Conservation (phyloP, 1,139 yeast species). For the Magnusiomyces clavatus region DNA sequence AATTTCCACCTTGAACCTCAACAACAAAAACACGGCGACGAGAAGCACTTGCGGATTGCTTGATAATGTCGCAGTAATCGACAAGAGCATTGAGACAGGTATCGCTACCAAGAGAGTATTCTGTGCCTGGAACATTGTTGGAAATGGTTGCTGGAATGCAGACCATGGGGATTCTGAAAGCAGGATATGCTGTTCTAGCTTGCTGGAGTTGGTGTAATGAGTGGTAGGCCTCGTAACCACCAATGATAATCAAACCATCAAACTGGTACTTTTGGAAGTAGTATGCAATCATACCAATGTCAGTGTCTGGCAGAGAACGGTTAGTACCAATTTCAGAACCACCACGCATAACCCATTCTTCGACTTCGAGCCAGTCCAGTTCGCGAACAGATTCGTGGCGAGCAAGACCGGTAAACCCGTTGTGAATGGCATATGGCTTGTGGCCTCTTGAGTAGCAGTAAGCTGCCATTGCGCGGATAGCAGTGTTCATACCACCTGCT, state of each 20-base stretch:
- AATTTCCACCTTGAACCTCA: slow-evolving; percentile 95
- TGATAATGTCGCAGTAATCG: slow-evolving; percentile 88
- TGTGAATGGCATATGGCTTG: slow-evolving; percentile 75
- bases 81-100: slow-evolving; percentile 89
- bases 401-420: slow-evolving; percentile 88
- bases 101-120: slow-evolving; percentile 87
- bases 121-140: slow-evolving; percentile 97
- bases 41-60: slow-evolving; percentile 91
- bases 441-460: slow-evolving; percentile 91
- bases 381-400: slow-evolving; percentile 71
- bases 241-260: slow-evolving; percentile 82
- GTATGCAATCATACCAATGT: slow-evolving; percentile 82
- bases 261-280: slow-evolving; percentile 78
- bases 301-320: slow-evolving; percentile 72
- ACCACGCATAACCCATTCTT: slow-evolving; percentile 84
- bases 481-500: slow-evolving; percentile 92
- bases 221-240: slow-evolving; percentile 91
- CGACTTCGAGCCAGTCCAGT: slow-evolving; percentile 78
- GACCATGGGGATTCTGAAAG: slow-evolving; percentile 89
- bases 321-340: slow-evolving; percentile 96
- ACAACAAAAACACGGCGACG: slow-evolving; percentile 93
- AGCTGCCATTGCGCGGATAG: slow-evolving; percentile 83
- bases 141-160: slow-evolving; percentile 93
- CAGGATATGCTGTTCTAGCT: slow-evolving; percentile 70
- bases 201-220: slow-evolving; percentile 72